Evolutionary conservation across 1,139 yeast species (phyloP), one percentile per base, ranked within the genome.

Genomic region (Taphrina communis): DNA sequence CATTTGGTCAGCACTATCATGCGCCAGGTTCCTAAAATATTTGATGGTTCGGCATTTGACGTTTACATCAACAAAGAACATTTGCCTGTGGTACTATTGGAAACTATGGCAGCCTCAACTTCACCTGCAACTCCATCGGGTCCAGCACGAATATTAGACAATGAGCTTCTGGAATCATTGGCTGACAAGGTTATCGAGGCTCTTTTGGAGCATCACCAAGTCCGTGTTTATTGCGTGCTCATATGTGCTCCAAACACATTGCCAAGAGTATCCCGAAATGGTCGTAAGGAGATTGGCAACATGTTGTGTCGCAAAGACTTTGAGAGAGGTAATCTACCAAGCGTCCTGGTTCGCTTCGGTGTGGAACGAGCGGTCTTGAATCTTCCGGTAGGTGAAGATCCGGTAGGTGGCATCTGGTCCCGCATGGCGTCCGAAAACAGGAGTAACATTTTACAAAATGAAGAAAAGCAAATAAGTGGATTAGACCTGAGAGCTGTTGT

Each of bases 261-360:
- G 48, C 97, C 99, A 1, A 85, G 97, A 75, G 88, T 90, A 36
- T 82, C 87, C 76, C 81, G 95, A 75, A 87, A 91, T 78, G 97
- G 97, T 7, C 87, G 96, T 12, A 82, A 88, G 42, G 99, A 95
- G 75, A 89, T 94, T 73, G 98, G 99, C 1, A 94, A 93, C 74
- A 90, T 93, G 87, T 82, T 95, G 63, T 93, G 97, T 73, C 91
- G 93, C 72, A 86, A 90, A 74, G 84, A 86, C 73, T 92, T 92
- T 75, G 82, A 88, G 62, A 89, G 87, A 73, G 98, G 98, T 1
- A 82, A 85, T 11, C 80, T 94, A 46, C 84, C 86, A 41, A 89
- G 96, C 0, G 88, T 86, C 52, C 93, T 85, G 78, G 93, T 92
- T 66, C 91, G 90, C 75, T 94, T 93, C 76, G 88, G 88, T 70